A percentile compares a stretch with the other conserved stretches of the same genome.
Conservation (phyloP, 305 asterid genomes). For the Solanum aculeatissimum region DNA sequence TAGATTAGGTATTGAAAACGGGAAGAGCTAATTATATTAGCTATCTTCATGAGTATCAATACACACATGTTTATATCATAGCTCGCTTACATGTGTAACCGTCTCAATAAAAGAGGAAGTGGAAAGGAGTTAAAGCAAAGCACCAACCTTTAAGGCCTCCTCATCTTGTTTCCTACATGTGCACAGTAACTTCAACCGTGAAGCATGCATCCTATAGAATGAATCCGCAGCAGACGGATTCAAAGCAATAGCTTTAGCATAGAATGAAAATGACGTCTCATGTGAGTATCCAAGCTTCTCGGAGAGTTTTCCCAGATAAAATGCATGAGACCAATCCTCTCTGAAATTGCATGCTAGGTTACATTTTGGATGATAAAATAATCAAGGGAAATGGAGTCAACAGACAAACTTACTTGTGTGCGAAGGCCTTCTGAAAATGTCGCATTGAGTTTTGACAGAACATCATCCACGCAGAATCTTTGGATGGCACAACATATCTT, state of each 20-base stretch:
- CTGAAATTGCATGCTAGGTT: slow-evolving; percentile 29
- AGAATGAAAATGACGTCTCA: slow-evolving; percentile 57
- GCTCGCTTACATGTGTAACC: background rate
- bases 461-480: slow-evolving; percentile 66
- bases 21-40: background rate
- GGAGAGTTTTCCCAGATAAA: slow-evolving; percentile 85
- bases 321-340: slow-evolving; percentile 98
- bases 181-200: slow-evolving; percentile 87
- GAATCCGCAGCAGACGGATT: slow-evolving; percentile 97
- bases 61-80: background rate
- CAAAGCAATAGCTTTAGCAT: slow-evolving; percentile 77
- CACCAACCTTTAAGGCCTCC: slow-evolving; percentile 67
- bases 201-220: slow-evolving; percentile 97
- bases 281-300: slow-evolving; percentile 85
- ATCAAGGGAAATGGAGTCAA: slow-evolving; percentile 13
- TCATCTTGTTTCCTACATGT: slow-evolving; percentile 56
- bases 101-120: background rate
- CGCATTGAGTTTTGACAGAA: slow-evolving; percentile 88
- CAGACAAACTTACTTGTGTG: slow-evolving; percentile 54
- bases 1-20: background rate
- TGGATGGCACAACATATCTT: slow-evolving; percentile 57
- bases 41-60: background rate
- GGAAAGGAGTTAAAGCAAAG: background rate
- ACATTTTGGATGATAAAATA: slow-evolving; percentile 11
- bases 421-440: slow-evolving; percentile 89